Evolutionary conservation across 2,329 filamentous ascomycete species (phyloP).

Genomic region (Ophiostoma sp.): DNA sequence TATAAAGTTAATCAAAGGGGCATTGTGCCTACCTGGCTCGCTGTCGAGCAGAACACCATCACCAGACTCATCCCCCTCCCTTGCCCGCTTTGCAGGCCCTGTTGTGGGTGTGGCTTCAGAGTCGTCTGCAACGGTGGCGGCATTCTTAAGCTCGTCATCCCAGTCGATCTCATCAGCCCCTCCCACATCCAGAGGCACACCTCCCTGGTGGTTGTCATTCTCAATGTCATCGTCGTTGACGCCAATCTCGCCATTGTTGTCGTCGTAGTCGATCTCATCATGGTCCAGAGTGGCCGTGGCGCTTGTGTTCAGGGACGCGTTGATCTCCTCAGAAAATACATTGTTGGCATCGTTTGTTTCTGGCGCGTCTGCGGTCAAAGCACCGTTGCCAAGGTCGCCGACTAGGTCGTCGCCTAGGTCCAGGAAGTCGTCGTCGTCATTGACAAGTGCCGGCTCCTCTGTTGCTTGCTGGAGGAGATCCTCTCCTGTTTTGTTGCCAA

Average conservation of each 20-base stretch:
- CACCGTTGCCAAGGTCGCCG: slow-evolving; percentile 17
- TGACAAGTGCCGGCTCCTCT: slow-evolving; percentile 4
- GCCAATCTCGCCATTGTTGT: slow-evolving; percentile 18
- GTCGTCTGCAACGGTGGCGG: slow-evolving; percentile 26
- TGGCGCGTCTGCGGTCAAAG: not conserved
- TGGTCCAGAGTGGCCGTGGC: slow-evolving; percentile 34
- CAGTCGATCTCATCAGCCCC: slow-evolving; percentile 36
- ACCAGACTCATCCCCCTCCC: slow-evolving; percentile 29
- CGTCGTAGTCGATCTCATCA: slow-evolving; percentile 38
- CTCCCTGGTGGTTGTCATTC: slow-evolving; percentile 16
- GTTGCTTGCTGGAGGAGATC: not conserved
- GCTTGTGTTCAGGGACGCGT: slow-evolving; percentile 26
- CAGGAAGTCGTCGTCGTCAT: slow-evolving; percentile 25
- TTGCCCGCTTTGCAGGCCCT: slow-evolving; percentile 33
- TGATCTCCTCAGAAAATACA: not conserved
- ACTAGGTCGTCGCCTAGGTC: slow-evolving; percentile 20
- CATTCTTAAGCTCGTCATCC: slow-evolving; percentile 36
- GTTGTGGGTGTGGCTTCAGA: slow-evolving; percentile 27
- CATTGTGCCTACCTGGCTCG: slow-evolving; percentile 35
- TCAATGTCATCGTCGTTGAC: not conserved
- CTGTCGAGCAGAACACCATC: slow-evolving; percentile 27
- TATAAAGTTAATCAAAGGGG: not conserved
- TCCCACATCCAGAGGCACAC: not conserved
- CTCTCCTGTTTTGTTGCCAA: slow-evolving; percentile 17
- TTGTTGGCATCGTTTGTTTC: not conserved